phyloP scores from a whole-genome alignment of 2,329 filamentous ascomycete species.

The Taxawa tesnikishii region DNA sequence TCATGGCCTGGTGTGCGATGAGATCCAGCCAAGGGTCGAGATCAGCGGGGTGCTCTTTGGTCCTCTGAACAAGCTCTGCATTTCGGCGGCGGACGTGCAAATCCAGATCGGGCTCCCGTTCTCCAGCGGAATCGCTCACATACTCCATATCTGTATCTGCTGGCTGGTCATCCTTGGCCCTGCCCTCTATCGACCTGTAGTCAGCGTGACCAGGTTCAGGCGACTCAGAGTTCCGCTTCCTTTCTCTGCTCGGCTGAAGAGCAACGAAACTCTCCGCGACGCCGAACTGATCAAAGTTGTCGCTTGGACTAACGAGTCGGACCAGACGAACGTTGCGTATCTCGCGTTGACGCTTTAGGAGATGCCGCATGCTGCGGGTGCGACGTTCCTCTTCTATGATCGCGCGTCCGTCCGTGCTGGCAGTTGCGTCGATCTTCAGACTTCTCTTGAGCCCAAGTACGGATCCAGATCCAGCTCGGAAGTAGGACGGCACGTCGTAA shows the following conservation, averaged over 20 bases:
- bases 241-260: conserved; percentile 7
- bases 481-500: conserved; percentile 59
- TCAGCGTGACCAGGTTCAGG: conserved; percentile 16
- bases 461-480: conserved; percentile 53
- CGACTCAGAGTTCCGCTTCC: conserved; percentile 9
- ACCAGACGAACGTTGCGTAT: background rate
- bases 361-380: conserved; percentile 1
- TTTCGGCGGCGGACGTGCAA: conserved; percentile 36
- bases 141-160: conserved; percentile 25
- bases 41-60: conserved; percentile 55
- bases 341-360: conserved; percentile 9
- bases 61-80: conserved; percentile 48
- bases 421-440: conserved; percentile 55
- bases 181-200: conserved; percentile 26
- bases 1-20: conserved; percentile 62
- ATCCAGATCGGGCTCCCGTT: conserved; percentile 8
- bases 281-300: background rate
- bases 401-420: conserved; percentile 38
- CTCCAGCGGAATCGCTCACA: conserved; percentile 15
- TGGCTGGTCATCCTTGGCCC: conserved; percentile 13
- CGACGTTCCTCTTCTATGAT: conserved; percentile 11
- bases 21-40: conserved; percentile 64
- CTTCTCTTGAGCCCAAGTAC: conserved; percentile 54
- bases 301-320: conserved; percentile 1
- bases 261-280: conserved; percentile 1